Percentiles rank a stretch among this genome's conserved stretches.
phyloP scores from a whole-genome alignment of 306 rosid genomes.

The Dalbergia cochinchinensis region DNA sequence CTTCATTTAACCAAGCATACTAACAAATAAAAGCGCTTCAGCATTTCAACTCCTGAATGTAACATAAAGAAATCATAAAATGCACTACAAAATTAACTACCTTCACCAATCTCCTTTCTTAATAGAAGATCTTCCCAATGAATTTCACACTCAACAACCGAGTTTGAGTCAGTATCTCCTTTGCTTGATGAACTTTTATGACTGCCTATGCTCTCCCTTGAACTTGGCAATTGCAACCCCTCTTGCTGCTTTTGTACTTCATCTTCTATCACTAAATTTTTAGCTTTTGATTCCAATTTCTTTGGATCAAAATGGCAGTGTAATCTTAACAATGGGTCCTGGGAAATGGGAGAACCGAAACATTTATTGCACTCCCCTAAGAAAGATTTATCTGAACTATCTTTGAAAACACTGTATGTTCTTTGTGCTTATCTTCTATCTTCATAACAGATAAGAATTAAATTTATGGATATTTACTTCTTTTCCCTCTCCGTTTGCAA shows the following conservation, averaged over 20 bases:
- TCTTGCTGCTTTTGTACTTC: conserved; percentile 56
- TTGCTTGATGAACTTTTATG: conserved; percentile 59
- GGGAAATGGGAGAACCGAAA: conserved; percentile 43
- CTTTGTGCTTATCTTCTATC: conserved; percentile 39
- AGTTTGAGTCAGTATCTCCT: conserved; percentile 59
- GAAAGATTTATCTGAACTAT: conserved; percentile 44
- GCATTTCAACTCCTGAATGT: conserved; percentile 36
- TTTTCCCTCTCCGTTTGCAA: conserved; percentile 45
- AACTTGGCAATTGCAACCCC: conserved; percentile 43
- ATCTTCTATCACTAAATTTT: conserved; percentile 50
- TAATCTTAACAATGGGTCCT: conserved; percentile 41
- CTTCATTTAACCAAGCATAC: conserved; percentile 21
- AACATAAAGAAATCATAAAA: conserved; percentile 26
- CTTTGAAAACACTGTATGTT: conserved; percentile 38
- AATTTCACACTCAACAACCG: conserved; percentile 61
- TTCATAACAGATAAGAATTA: conserved; percentile 33
- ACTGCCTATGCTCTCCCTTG: conserved; percentile 48
- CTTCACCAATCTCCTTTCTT: conserved; percentile 78
- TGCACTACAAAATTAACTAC: conserved; percentile 51
- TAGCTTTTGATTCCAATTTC: conserved; percentile 52
- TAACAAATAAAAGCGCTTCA: conserved; percentile 10
- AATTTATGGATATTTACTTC: conserved; percentile 31
- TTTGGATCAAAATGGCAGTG: conserved; percentile 34
- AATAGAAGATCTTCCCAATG: conserved; percentile 71
- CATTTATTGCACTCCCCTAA: conserved; percentile 51